phyloP scores from a whole-genome alignment of 495 filamentous ascomycete genomes.

The Penicillium manginii region DNA sequence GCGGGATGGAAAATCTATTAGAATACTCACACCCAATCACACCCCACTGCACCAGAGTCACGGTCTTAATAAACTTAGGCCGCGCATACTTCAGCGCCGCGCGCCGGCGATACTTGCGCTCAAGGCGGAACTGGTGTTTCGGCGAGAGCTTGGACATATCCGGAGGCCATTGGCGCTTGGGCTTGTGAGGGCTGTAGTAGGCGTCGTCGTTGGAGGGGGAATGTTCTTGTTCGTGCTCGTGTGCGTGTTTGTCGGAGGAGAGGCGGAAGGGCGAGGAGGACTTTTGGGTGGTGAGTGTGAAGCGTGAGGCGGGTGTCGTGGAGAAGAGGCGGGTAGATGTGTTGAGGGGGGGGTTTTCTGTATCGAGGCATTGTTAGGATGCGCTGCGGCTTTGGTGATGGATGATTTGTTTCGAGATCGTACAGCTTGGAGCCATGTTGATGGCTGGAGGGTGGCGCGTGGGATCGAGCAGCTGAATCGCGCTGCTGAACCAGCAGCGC shows the following conservation, averaged over 20 bases:
- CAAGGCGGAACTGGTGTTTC: slow-evolving; percentile 79
- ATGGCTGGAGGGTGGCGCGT: neutral
- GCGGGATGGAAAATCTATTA: too few species aligned
- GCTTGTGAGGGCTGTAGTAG: slow-evolving; percentile 65
- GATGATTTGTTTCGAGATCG: neutral
- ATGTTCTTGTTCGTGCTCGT: slow-evolving; percentile 7
- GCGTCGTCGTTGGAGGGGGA: slow-evolving; percentile 22
- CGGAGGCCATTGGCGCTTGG: slow-evolving; percentile 91
- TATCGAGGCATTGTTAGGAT: neutral
- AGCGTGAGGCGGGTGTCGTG: slow-evolving; percentile 20
- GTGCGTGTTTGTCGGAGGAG: slow-evolving; percentile 29
- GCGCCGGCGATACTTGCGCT: slow-evolving; percentile 68
- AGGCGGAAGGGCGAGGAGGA: slow-evolving; percentile 45
- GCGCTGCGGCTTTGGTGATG: neutral
- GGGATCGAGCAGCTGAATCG: neutral
- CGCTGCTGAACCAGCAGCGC: neutral
- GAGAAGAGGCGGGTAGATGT: slow-evolving; percentile 21
- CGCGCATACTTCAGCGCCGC: slow-evolving; percentile 72
- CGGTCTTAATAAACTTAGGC: slow-evolving; percentile 72
- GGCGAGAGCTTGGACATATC: slow-evolving; percentile 79
- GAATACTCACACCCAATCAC: slow-evolving; percentile 62
- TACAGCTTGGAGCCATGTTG: slow-evolving; percentile 6
- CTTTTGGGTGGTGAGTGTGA: slow-evolving; percentile 20
- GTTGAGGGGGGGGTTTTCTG: slow-evolving; percentile 17
- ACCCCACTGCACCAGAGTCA: slow-evolving; percentile 71